Conservation (phyloP, 2,329 filamentous ascomycete species). For the Leptographium wingfieldii region DNA sequence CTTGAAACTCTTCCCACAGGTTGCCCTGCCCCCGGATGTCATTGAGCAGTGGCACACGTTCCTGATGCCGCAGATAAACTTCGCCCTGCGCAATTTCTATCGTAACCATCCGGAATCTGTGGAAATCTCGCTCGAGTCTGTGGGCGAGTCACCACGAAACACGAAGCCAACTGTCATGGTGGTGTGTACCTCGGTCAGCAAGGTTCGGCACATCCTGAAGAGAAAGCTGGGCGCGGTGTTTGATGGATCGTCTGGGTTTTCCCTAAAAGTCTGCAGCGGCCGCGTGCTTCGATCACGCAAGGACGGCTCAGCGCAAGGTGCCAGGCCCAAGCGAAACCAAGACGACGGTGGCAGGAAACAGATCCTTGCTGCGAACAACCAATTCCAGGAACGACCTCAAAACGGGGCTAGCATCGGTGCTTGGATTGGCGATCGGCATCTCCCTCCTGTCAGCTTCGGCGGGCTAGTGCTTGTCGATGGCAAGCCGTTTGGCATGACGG, state of each 20-base stretch:
- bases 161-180: constrained; percentile 63
- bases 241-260: constrained; percentile 32
- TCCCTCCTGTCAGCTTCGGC: constrained; percentile 84
- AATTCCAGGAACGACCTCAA: constrained; percentile 63
- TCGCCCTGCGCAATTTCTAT: constrained; percentile 57
- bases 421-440: constrained; percentile 70
- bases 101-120: constrained; percentile 63
- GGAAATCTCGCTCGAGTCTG: constrained; percentile 63
- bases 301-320: neutral
- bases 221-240: constrained; percentile 54
- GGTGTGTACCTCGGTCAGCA: constrained; percentile 61
- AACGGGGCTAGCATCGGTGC: constrained; percentile 92
- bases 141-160: constrained; percentile 54
- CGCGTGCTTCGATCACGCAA: constrained; percentile 12
- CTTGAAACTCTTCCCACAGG: constrained; percentile 46
- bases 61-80: constrained; percentile 61
- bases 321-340: neutral
- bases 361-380: constrained; percentile 47
- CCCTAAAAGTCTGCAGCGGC: constrained; percentile 18
- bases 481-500: constrained; percentile 83
- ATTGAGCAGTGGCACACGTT: constrained; percentile 60
- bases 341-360: constrained; percentile 14
- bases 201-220: constrained; percentile 58
- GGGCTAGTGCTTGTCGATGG: constrained; percentile 78
- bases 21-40: constrained; percentile 43